Evolutionary conservation across 164 flowering plant species (phyloP), one percentile per base, ranked within the genome.

Genomic region (Umbellularia californica): DNA sequence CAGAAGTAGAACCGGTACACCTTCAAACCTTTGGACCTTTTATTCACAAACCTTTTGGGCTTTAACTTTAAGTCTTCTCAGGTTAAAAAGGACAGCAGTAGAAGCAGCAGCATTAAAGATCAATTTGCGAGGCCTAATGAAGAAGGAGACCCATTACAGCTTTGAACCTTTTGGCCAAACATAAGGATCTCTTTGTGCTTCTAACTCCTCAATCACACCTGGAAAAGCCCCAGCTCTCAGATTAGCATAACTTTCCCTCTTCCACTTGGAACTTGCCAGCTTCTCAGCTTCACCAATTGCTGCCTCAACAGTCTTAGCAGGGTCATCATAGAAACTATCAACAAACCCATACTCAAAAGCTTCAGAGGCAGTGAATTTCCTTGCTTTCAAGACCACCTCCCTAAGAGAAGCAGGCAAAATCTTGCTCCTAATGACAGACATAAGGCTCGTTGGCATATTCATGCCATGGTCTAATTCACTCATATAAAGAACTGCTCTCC

Each of bases 381-480:
- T 60, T 17, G 73, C 68, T 25, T 70, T 75, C 69, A 75, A 63
- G 35, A 75, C 24, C 23, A 69, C 73, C 68, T 75, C 77, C 63
- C 35, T 69, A 2, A 75, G 71, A 10, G 73, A 2, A 17, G 27
- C 33, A 22, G 73, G 60, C 27, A 17, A 9, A 3, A 70, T 22
- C 69, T 75, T 75, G 47, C 74, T 66, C 66, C n/a, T 52, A 3
- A 65, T 76, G 0, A 66, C 66, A 23, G 74, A 25, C 78, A 76
- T 71, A 28, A 76, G 24, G 24, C 71, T 71, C 65, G 66, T 71
- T 2, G 74, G 74, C 74, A 76, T 51, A 50, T 14, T 50, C 74
- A 76, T 71, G 12, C 74, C 74, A 51, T 76, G 78, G 28, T 76
- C 74, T 28, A 76, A 52, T 65, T 76, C 74, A 25, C 74, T 76